These are phyloP conservation scores for Pezicula neosporulosa DNA, from an alignment of 2,329 filamentous ascomycete species.

Conservation along the genomic window DNA sequence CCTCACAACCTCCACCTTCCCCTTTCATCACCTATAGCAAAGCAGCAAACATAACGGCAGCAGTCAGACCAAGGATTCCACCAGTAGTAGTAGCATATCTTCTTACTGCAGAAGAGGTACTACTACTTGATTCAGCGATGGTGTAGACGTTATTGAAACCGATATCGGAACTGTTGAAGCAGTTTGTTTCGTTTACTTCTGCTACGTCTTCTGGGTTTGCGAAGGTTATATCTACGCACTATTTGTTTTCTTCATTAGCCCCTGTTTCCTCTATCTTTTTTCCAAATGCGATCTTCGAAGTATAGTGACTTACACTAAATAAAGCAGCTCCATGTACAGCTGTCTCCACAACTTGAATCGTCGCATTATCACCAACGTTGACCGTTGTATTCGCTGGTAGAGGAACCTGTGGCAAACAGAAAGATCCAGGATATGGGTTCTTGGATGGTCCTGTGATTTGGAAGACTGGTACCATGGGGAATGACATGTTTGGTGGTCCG, in stretches of 20 bases:
- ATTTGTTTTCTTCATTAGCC: conserved; percentile 2
- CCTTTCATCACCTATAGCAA: too few relatives aligned
- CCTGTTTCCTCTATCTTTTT: neutral
- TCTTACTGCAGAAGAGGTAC: neutral
- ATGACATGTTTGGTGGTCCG: conserved; percentile 85
- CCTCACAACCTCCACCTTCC: too few relatives aligned
- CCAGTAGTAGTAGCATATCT: too few relatives aligned
- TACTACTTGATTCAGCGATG: conserved; percentile 35
- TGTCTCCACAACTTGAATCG: conserved; percentile 82
- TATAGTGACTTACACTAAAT: conserved; percentile 37
- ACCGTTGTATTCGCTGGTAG: conserved; percentile 70
- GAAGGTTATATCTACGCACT: conserved; percentile 96
- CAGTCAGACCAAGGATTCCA: too few relatives aligned
- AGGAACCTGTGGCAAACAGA: conserved; percentile 88
- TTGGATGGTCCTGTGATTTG: conserved; percentile 80
- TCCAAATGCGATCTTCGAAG: neutral
- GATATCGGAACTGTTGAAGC: conserved; percentile 80
- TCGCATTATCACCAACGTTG: conserved; percentile 81
- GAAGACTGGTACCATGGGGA: conserved; percentile 76
- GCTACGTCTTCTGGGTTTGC: conserved; percentile 73
- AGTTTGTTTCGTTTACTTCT: conserved; percentile 75
- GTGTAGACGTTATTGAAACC: conserved; percentile 76
- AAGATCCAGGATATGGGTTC: conserved; percentile 78
- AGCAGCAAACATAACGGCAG: too few relatives aligned
- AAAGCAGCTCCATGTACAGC: conserved; percentile 81